A percentile compares a stretch with the other conserved stretches of the same genome.
These are phyloP conservation scores for Sarocladium kiliense DNA, from an alignment of 2,329 filamentous ascomycete species.

Conservation along the genomic window DNA sequence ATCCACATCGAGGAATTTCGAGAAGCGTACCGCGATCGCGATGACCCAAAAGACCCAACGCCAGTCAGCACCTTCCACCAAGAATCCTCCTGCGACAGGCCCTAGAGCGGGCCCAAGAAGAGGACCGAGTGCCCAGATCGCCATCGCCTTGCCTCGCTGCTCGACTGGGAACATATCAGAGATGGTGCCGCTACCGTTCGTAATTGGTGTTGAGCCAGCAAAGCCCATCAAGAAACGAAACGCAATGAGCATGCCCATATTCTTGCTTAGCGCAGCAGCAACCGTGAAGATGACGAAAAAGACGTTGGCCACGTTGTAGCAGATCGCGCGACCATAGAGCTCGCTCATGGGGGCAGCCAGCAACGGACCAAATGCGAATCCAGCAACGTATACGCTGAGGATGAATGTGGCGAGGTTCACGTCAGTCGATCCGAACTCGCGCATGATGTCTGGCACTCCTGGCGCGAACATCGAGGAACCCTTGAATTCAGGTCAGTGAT, in stretches of 20 bases:
- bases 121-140: constrained; percentile 59
- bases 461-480: constrained; percentile 25
- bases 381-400: constrained; percentile 41
- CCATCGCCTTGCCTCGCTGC: constrained; percentile 58
- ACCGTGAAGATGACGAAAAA: constrained; percentile 49
- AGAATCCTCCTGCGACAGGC: constrained; percentile 38
- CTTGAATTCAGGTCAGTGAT: not conserved
- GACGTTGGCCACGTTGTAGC: constrained; percentile 35
- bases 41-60: constrained; percentile 37
- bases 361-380: constrained; percentile 54
- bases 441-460: constrained; percentile 40
- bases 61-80: constrained; percentile 39
- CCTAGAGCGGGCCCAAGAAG: constrained; percentile 52
- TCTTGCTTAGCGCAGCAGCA: constrained; percentile 44
- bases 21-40: constrained; percentile 20
- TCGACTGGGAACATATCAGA: constrained; percentile 58
- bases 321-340: constrained; percentile 48
- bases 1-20: not conserved
- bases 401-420: constrained; percentile 36
- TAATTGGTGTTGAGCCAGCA: constrained; percentile 58
- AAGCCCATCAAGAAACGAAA: constrained; percentile 58
- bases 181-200: constrained; percentile 61
- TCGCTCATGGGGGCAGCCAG: constrained; percentile 60
- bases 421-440: constrained; percentile 33
- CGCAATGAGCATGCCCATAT: constrained; percentile 57